These are phyloP conservation scores for Pulicaria dysenterica DNA, from an alignment of 129 eudicot species.

Conservation along the genomic window DNA sequence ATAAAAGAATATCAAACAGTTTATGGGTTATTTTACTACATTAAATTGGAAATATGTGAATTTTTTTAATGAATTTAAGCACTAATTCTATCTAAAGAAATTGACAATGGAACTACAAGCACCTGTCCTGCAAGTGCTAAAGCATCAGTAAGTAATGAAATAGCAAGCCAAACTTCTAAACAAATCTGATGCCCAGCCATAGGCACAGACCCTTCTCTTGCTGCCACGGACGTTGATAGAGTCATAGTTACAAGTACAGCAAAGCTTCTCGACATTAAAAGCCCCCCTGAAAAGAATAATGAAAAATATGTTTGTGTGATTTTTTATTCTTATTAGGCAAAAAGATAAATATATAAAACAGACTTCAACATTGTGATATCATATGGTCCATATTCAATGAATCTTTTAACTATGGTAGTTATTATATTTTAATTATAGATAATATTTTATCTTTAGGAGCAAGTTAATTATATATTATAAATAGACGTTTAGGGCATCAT, in stretches of 20 bases:
- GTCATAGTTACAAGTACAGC: constrained; percentile 78
- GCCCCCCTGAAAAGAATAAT: constrained; percentile 56
- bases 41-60: background rate
- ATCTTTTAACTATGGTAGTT: too few species aligned
- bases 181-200: constrained; percentile 97
- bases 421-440: too few species aligned
- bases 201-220: constrained; percentile 81
- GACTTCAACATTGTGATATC: too few species aligned
- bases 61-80: background rate
- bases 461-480: too few species aligned
- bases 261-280: constrained; percentile 71
- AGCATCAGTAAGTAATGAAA: constrained; percentile 95
- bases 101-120: background rate
- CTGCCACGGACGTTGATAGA: constrained; percentile 90
- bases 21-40: background rate
- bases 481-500: too few species aligned
- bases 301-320: background rate
- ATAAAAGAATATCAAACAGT: constrained; percentile 11
- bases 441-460: too few species aligned
- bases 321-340: too few species aligned
- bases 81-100: background rate
- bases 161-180: constrained; percentile 85
- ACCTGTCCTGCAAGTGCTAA: constrained; percentile 98
- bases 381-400: too few species aligned
- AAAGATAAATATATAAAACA: too few species aligned